phyloP scores from a whole-genome alignment of 805 yeast genomes.

The Ogataea pilisensis region DNA sequence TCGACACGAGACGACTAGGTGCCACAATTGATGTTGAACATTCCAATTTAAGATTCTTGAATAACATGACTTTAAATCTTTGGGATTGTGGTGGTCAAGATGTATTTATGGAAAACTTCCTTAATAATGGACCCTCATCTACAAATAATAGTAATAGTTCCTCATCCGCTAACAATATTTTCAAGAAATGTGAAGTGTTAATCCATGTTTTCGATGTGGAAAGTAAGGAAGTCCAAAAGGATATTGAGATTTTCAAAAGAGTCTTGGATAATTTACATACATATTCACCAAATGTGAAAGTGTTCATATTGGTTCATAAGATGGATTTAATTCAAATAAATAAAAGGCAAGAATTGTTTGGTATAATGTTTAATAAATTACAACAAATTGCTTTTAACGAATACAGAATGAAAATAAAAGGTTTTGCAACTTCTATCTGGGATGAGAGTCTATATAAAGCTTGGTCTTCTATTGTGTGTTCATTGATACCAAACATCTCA shows the following conservation, averaged over 20 bases:
- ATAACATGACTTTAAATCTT: conserved; percentile 89
- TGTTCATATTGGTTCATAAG: conserved; percentile 87
- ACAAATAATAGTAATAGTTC: conserved; percentile 2
- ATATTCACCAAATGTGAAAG: conserved; percentile 85
- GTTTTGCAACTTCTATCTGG: conserved; percentile 96
- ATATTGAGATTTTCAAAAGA: conserved; percentile 84
- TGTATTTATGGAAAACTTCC: conserved; percentile 89
- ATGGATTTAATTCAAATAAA: conserved; percentile 93
- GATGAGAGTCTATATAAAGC: conserved; percentile 94
- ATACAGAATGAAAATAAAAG: conserved; percentile 59
- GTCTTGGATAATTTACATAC: conserved; percentile 77
- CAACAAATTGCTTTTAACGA: conserved; percentile 65
- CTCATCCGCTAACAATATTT: conserved; percentile 79
- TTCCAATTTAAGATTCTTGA: conserved; percentile 85
- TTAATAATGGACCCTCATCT: conserved; percentile 42
- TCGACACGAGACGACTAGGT: conserved; percentile 91
- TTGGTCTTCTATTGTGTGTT: conserved; percentile 94
- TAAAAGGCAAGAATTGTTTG: conserved; percentile 77
- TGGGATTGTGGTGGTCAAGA: conserved; percentile 99
- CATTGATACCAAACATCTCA: conserved; percentile 87
- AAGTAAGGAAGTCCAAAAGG: conserved; percentile 85
- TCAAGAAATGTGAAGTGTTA: conserved; percentile 91
- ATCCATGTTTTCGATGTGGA: conserved; percentile 97
- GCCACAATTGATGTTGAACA: conserved; percentile 99
- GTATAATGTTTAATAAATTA: conserved; percentile 77